Base-by-base conservation (phyloP, 805 yeast genomes). In the Suhomyces tanzawaensis region DNA sequence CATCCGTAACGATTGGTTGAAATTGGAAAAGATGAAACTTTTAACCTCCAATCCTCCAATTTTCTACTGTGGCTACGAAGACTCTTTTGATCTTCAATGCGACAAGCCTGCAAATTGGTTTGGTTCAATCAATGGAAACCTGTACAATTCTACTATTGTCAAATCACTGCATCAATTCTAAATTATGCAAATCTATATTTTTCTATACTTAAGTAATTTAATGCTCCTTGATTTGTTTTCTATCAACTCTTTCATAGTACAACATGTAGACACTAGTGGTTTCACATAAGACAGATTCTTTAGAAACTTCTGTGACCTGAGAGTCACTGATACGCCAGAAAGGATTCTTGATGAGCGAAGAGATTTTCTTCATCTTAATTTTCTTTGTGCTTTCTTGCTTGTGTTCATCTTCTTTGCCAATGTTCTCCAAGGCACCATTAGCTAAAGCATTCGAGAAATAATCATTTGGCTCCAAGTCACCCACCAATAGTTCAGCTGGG, bases 251-350 rank as follows among this genome's bases (percentile, higher is more conserved):
- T 55, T 90, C 95, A 54, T 85, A 93, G 52, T 85, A 83, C 37
- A 91, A 63, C 84, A 91, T 76, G 60, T 91, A 91, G 1, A 79
- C 96, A n/a, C 85, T 87, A 19, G 77, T 69, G 21, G 77, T 77
- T 51, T 88, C 95, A 38, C 64, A 68, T 29, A 86, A 62, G 1
- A 90, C 85, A 12, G 81, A 79, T 0, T 65, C 60, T 2, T 65
- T 54, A 9, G 76, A 68, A 7, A 74, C 79, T 55, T 89, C 96
- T 26, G 77, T 62, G 3, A 85, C 78, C 21, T 65, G 68, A 2
- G 85, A 69, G 60, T 93, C 98, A 44, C 95, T 86, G 23, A 90
- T 77, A 45, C 85, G 73, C 98, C 98, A 91, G 51, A 71, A 85
- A 14, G 91, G 89, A 30, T 73, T 62, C 40, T 77, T 78, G 3